Base-by-base conservation (phyloP, 169 alveolate genomes). In the Theileria parva region DNA sequence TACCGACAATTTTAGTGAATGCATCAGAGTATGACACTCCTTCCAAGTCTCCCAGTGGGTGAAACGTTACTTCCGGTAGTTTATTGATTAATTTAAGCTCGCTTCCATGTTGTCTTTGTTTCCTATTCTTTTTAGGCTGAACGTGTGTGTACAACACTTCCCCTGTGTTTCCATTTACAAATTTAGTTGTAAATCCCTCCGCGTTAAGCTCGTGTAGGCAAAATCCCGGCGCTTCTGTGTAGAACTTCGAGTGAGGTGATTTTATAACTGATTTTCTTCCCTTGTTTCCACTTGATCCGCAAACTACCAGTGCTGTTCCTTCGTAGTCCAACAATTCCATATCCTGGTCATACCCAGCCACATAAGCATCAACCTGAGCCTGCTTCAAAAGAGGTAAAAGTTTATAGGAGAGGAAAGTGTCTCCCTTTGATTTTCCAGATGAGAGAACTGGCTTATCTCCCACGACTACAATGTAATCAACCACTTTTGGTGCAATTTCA, bases 371-470 rank as follows among this genome's bases (percentile, higher is more conserved):
- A 2, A 95, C 97, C 44, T 93, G 89, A 27, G 95, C 95, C 72
- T 91, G 90, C 60, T 93, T 89, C 60, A 95, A 83, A 17, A 95
- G 93, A 1, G 97, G 97, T 37, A 91, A 89, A 0, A 95, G 80
- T 68, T 88, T 78, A 74, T 93, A 88, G 27, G 93, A 87, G 55
- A 95, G 88, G 60, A 85, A 88, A 0, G 96, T 88, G 71, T 89
- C 95, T n/a, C 96, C 97, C 80, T 93, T 92, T 17, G 95, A 92
- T 9, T 83, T 81, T 15, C 97, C 98, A 64, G 95, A 89, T 34
- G 96, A 91, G 74, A 92, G 92, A 12, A 95, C 92, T n/a, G 98
- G 96, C 67, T 88, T 86, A 77, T 95, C 97, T 23, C 97, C 97
- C 9, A 95, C 96, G 0, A 95, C 95, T 60, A 95, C 81, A 70